phyloP scores from a whole-genome alignment of 768 basidiomycete genomes.

The Phylloporus rhodoxanthus region DNA sequence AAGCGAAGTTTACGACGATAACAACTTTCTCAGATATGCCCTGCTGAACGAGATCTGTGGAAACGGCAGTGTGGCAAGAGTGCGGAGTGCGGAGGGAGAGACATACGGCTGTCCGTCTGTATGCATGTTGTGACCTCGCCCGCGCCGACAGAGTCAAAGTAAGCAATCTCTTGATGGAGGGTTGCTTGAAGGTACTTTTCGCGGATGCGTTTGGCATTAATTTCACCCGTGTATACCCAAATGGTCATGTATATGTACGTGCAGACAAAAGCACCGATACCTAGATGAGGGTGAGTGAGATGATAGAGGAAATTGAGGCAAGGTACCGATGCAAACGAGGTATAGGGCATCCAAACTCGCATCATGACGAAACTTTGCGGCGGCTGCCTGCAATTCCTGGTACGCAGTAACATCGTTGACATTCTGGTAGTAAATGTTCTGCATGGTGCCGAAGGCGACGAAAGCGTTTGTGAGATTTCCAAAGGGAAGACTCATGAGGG shows the following conservation, averaged over 20 bases:
- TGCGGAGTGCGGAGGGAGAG: neutral
- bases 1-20: constrained; percentile 54
- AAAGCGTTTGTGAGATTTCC: constrained; percentile 74
- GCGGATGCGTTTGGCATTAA: constrained; percentile 77
- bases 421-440: constrained; percentile 13
- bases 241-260: constrained; percentile 68
- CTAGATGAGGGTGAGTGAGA: constrained; percentile 31
- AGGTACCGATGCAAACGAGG: constrained; percentile 60
- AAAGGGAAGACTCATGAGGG: constrained; percentile 79
- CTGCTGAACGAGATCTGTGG: constrained; percentile 77
- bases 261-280: constrained; percentile 66
- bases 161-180: constrained; percentile 82
- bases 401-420: constrained; percentile 28
- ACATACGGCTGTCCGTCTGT: constrained; percentile 77
- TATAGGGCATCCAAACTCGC: constrained; percentile 58
- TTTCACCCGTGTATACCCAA: constrained; percentile 74
- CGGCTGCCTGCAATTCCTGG: constrained; percentile 30
- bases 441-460: constrained; percentile 45
- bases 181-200: constrained; percentile 77
- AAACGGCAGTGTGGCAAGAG: neutral
- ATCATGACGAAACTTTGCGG: constrained; percentile 42
- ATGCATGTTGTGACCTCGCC: constrained; percentile 94
- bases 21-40: constrained; percentile 89
- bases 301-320: neutral
- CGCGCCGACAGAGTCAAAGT: constrained; percentile 86